phyloP scores from a whole-genome alignment of 495 filamentous ascomycete species.

The Penicillium steckii region DNA sequence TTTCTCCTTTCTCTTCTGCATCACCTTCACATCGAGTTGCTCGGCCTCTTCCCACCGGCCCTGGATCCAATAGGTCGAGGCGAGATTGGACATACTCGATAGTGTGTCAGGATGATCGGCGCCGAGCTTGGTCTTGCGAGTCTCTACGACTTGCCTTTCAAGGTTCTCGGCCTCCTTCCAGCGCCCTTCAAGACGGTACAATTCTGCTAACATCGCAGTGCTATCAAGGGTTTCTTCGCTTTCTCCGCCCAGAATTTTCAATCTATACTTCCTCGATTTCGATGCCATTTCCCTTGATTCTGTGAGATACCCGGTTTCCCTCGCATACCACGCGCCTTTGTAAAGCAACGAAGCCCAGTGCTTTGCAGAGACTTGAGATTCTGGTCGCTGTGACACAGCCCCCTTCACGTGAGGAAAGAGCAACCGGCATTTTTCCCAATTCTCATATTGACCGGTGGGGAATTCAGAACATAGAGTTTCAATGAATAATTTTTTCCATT shows the following conservation, averaged over 20 bases:
- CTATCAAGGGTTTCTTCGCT: neutral
- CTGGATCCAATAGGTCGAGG: neutral
- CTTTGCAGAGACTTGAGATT: slow-evolving; percentile 1
- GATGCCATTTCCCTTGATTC: neutral
- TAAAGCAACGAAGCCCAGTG: slow-evolving; percentile 23
- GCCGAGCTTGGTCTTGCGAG: neutral
- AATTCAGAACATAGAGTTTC: slow-evolving; percentile 35
- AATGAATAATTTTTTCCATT: slow-evolving; percentile 31
- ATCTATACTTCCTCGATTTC: neutral
- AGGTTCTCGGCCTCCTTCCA: neutral
- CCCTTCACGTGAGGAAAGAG: slow-evolving; percentile 27
- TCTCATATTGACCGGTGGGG: slow-evolving; percentile 38
- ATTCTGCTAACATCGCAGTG: neutral
- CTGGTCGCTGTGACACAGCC: slow-evolving; percentile 14
- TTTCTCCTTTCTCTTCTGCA: neutral
- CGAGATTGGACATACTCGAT: neutral
- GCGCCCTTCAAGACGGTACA: slow-evolving; percentile 14
- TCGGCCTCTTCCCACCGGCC: slow-evolving; percentile 1
- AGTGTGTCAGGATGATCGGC: neutral
- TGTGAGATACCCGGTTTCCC: neutral
- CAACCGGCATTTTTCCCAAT: slow-evolving; percentile 25
- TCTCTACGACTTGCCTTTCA: neutral
- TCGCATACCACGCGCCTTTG: neutral
- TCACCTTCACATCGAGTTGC: neutral
- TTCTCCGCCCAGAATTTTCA: neutral